Evolutionary conservation across 2,329 filamentous ascomycete genomes (phyloP), one percentile per base, ranked within the genome.

Genomic region (Dichotomopilus funicola): DNA sequence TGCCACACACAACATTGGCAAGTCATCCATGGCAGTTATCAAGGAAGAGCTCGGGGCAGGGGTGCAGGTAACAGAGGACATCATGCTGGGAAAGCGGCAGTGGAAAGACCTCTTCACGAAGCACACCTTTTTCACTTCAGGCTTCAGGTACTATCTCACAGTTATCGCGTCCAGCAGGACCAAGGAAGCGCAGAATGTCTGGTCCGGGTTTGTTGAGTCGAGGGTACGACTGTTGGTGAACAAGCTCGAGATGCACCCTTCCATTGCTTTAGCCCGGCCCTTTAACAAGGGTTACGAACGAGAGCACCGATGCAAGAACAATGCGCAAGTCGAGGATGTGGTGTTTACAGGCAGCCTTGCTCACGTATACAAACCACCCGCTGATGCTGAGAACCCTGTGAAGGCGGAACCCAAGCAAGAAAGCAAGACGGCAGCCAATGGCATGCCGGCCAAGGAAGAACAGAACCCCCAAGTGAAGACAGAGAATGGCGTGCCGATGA

Each of bases 81-180:
- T 99, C 59, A 87, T 92, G 72, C 70, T 79, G 36, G 89, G 88
- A 55, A 88, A 87, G 65, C 79, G 80, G 58, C 81, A 80, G 12
- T 99, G 94, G 94, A 89, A 87, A 64, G 89, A 92, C 59, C 75
- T 99, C 1, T 97, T 99, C 68, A 77, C 81, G 46, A 91, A 91
- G 65, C 92, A 97, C 71, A 88, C 85, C 0, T 99, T 99, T 72
- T 99, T 99, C 73, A 95, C 91, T 0, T 72, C 83, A 41, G 91
- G 88, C 61, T 96, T 95, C 77, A 96, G 95, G 70, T 96, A 97
- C 70, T 99, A 97, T 69, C 83, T 99, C 53, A 89, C 87, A 51
- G 86, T 99, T 55, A 87, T 91, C 49, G 84, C 90, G 12, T 86
- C 89, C 1, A 91, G 89, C 69, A 88, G 82, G 58, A 88, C 85